Percentiles rank a stretch among this genome's conserved stretches.
Conservation (phyloP, 106 monocot species). For the Platanthera guangdongensis region DNA sequence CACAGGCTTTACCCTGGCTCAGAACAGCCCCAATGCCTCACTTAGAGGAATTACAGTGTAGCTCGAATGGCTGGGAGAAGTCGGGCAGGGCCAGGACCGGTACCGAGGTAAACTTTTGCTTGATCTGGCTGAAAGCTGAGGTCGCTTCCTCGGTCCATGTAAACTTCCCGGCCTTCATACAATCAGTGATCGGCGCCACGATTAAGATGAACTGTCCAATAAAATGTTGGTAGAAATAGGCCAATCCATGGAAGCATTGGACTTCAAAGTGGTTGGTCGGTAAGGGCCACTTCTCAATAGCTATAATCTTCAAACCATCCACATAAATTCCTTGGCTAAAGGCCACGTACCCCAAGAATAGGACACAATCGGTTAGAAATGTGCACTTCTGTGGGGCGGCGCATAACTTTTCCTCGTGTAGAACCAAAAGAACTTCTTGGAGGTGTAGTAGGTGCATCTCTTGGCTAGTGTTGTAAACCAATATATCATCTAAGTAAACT, state of each 20-base stretch:
- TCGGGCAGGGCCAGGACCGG: background rate
- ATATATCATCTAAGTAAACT: background rate
- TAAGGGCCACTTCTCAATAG: no score
- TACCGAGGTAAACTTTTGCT: no score
- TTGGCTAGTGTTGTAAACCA: background rate
- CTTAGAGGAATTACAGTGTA: no score
- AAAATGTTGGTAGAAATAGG: no score
- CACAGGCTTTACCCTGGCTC: no score
- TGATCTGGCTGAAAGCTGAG: no score
- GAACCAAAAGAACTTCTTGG: background rate
- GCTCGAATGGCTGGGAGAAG: no score
- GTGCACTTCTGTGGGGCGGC: background rate
- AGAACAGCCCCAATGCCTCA: no score
- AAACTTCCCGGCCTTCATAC: background rate
- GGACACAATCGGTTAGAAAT: background rate
- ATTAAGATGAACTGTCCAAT: no score
- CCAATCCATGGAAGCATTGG: no score
- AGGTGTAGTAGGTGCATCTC: background rate
- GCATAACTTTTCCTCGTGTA: background rate
- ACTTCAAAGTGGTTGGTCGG: no score
- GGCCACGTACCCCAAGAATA: background rate
- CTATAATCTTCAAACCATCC: background rate
- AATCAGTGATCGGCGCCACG: no score
- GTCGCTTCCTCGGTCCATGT: background rate
- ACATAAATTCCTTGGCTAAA: background rate